Evolutionary conservation across 352 stramenopile genomes (phyloP), one percentile per base, ranked within the genome.

Genomic region (Globisporangium paddicum): DNA sequence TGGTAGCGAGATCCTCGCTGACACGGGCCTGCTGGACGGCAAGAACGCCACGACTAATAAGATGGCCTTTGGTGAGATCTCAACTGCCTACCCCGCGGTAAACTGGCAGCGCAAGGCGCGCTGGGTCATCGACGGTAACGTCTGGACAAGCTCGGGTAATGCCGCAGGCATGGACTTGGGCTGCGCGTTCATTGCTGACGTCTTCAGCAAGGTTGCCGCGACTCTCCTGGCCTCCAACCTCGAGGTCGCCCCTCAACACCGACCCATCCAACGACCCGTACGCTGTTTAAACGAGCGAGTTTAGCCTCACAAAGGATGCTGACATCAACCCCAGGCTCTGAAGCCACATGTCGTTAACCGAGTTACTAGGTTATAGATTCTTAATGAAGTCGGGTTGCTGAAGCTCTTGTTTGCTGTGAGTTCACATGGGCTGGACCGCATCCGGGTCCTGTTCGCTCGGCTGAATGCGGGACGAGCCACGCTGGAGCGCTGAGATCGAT

Each of bases 111-210:
- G 6, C 28, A 32, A 32, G 28, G 28, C 28, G 28, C 28, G 28
- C 28, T 32, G 28, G 28, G 28, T 32, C 6, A 6, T 32, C 3
- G 28, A 32, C 28, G 28, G 28, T 6, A 32, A 32, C 19, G 9
- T 21, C 18, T 88, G 75, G 76, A 88, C 77, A 19, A 81, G 28
- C 28, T 32, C 28, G 28, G 28, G 28, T 6, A 6, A 7, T 6
- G 28, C 28, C 10, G 77, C 77, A 1, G 77, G 77, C 0, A 80
- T 87, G 49, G 80, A 90, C 54, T 79, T 90, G 76, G 72, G 68
- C 0, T 59, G 78, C 40, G 78, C 74, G 16, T 87, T 82, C 55
- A 58, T 87, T 16, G 40, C 44, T 5, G 37, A 23, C 3, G 32
- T 55, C 5, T 82, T 75, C 44, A 70, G 73, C 8, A 37, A 68